Evolutionary conservation across 805 yeast species (phyloP).

Genomic region (Komagataella populi): DNA sequence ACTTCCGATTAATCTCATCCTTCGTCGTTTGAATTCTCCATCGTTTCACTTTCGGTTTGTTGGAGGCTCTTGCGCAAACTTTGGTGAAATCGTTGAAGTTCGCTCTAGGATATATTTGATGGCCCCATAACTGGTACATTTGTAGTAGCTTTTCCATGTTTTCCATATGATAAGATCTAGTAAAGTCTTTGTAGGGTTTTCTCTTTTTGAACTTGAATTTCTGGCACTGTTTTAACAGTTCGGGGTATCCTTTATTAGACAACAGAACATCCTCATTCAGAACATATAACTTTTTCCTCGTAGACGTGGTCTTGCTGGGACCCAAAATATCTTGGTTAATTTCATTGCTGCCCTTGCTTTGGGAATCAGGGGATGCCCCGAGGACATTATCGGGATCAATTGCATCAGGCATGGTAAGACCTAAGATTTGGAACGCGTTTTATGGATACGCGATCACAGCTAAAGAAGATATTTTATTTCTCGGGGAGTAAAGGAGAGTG

Average conservation of each 20-base stretch:
- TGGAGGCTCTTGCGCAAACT: constrained; percentile 36
- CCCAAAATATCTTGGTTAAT: background rate
- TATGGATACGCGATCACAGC: too few relatives aligned
- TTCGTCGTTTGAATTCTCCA: constrained; percentile 25
- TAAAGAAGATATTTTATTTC: too few relatives aligned
- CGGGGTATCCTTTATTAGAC: constrained; percentile 43
- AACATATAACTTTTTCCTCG: background rate
- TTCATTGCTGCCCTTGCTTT: background rate
- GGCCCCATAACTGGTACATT: constrained; percentile 66
- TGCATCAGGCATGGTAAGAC: background rate
- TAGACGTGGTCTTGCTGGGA: background rate
- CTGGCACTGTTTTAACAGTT: constrained; percentile 23
- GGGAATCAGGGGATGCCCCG: background rate
- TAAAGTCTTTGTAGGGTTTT: constrained; percentile 10
- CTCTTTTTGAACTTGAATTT: constrained; percentile 16
- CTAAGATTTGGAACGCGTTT: background rate
- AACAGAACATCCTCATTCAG: constrained; percentile 38
- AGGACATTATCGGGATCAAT: background rate
- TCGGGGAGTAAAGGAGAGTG: too few relatives aligned
- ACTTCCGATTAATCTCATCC: constrained; percentile 18
- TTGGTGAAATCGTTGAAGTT: constrained; percentile 57
- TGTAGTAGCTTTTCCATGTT: constrained; percentile 36
- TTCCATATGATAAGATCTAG: constrained; percentile 30
- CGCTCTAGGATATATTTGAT: constrained; percentile 65
- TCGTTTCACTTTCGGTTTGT: constrained; percentile 24